Percentiles rank a stretch among this genome's conserved stretches.
Conservation (phyloP, 805 yeast genomes). For the Candida fluviatilis region DNA sequence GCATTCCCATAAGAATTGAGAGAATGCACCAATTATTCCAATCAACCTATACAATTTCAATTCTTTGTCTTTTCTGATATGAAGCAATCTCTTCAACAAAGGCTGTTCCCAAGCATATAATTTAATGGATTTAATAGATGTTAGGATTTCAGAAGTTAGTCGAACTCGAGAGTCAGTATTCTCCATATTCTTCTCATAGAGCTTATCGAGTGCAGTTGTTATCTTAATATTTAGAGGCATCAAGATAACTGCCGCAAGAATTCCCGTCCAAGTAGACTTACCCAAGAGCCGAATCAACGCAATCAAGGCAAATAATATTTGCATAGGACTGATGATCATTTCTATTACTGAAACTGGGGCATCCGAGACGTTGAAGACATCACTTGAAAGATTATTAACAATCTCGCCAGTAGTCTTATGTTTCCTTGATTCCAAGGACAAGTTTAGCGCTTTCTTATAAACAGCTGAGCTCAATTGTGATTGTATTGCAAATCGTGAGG, state of each 20-base stretch:
- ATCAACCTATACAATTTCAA: conserved; percentile 22
- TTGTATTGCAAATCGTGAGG: conserved; percentile 14
- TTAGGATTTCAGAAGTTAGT: conserved; percentile 34
- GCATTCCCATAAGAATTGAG: conserved; percentile 33
- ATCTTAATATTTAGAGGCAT: conserved; percentile 28
- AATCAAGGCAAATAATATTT: conserved; percentile 21
- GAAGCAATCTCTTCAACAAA: conserved; percentile 28
- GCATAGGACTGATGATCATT: conserved; percentile 19
- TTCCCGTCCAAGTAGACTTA: conserved; percentile 33
- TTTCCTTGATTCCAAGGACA: conserved; percentile 29
- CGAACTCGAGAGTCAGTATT: conserved; percentile 34
- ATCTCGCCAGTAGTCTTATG: conserved; percentile 31
- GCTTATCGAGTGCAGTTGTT: conserved; percentile 20
- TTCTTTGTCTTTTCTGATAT: conserved; percentile 33
- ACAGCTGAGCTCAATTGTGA: conserved; percentile 21
- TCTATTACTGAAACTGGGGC: conserved; percentile 11
- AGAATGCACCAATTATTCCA: conserved; percentile 30
- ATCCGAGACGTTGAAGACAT: conserved; percentile 18
- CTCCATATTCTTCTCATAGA: conserved; percentile 26
- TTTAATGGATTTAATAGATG: conserved; percentile 35
- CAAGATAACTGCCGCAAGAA: conserved; percentile 25
- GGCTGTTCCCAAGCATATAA: conserved; percentile 42
- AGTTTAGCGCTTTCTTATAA: conserved; percentile 23
- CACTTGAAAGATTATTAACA: conserved; percentile 30
- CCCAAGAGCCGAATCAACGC: conserved; percentile 34